Percentiles rank a stretch among this genome's conserved stretches.
Conservation (phyloP, 306 rosid species). For the Oemleria cerasiformis region DNA sequence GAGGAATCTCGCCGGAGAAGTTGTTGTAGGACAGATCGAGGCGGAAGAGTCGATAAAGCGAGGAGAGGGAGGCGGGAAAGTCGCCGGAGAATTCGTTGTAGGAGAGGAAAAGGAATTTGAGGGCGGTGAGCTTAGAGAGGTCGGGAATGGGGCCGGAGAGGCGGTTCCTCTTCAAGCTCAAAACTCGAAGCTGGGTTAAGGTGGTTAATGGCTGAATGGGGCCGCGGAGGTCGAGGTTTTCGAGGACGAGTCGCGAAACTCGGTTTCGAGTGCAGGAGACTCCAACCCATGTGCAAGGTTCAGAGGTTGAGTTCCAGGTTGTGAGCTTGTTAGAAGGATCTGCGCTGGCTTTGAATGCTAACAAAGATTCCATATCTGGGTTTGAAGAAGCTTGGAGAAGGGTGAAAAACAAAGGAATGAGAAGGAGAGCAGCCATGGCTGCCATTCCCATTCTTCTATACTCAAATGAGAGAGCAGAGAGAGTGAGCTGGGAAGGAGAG, state of each 20-base stretch:
- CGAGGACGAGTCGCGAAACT: constrained; percentile 70
- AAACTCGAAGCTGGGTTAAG: constrained; percentile 62
- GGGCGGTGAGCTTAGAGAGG: constrained; percentile 55
- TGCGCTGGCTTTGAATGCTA: constrained; percentile 56
- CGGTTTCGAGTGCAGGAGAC: constrained; percentile 55
- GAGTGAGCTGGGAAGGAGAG: background rate
- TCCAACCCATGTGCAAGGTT: constrained; percentile 61
- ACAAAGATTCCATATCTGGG: constrained; percentile 47
- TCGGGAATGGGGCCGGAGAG: constrained; percentile 58
- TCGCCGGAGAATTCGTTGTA: constrained; percentile 59
- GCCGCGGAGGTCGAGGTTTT: constrained; percentile 53
- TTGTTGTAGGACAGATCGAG: constrained; percentile 75
- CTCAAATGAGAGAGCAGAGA: constrained; percentile 14
- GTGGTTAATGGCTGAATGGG: constrained; percentile 45
- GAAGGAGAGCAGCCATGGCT: background rate
- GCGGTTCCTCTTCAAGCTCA: constrained; percentile 72
- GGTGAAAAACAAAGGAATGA: background rate
- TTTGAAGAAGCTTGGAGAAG: constrained; percentile 18
- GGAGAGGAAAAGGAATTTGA: constrained; percentile 66
- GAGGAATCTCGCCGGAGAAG: constrained; percentile 60
- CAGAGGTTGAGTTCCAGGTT: constrained; percentile 57
- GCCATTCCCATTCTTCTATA: constrained; percentile 53
- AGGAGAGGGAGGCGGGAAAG: constrained; percentile 39
- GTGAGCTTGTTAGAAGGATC: constrained; percentile 51
- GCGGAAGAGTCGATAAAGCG: constrained; percentile 65